Conservation (phyloP, 805 yeast genomes). For the Suhomyces prunicola region DNA sequence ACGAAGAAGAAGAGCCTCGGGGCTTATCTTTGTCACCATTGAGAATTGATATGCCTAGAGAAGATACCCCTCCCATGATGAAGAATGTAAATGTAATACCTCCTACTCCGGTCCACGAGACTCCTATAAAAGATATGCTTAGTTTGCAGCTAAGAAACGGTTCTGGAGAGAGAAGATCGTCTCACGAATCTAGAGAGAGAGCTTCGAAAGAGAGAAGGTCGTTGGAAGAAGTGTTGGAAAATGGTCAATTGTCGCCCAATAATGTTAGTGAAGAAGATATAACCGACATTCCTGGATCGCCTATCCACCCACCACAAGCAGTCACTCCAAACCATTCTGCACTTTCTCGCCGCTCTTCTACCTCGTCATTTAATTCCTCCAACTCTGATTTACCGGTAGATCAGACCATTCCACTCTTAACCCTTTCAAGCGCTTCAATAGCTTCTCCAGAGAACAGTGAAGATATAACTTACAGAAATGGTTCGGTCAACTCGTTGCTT, state of each 20-base stretch:
- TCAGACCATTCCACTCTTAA: slow-evolving; percentile 30
- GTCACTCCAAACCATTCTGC: neutral
- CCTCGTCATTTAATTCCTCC: slow-evolving; percentile 16
- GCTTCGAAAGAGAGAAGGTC: neutral
- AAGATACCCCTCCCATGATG: slow-evolving; percentile 5
- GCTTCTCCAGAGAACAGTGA: neutral
- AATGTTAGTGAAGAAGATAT: slow-evolving; percentile 12
- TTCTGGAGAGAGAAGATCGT: neutral
- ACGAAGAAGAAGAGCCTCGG: slow-evolving; percentile 18
- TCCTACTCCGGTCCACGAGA: slow-evolving; percentile 9
- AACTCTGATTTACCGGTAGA: slow-evolving; percentile 20
- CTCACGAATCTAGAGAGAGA: neutral
- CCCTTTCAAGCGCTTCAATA: slow-evolving; percentile 22
- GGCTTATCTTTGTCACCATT: slow-evolving; percentile 20
- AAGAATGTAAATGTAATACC: slow-evolving; percentile 5
- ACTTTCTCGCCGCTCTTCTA: slow-evolving; percentile 10
- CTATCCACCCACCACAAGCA: slow-evolving; percentile 5
- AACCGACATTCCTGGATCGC: slow-evolving; percentile 14
- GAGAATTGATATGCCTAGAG: slow-evolving; percentile 14
- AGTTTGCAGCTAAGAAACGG: slow-evolving; percentile 11
- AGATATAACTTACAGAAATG: slow-evolving; percentile 10
- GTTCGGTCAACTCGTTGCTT: slow-evolving; percentile 23
- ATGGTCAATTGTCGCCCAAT: neutral
- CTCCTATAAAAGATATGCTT: slow-evolving; percentile 15
- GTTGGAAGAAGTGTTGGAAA: neutral